A percentile compares a stretch with the other conserved stretches of the same genome.
phyloP scores from a whole-genome alignment of 257 asterid species.

The Salvia hispanica region DNA sequence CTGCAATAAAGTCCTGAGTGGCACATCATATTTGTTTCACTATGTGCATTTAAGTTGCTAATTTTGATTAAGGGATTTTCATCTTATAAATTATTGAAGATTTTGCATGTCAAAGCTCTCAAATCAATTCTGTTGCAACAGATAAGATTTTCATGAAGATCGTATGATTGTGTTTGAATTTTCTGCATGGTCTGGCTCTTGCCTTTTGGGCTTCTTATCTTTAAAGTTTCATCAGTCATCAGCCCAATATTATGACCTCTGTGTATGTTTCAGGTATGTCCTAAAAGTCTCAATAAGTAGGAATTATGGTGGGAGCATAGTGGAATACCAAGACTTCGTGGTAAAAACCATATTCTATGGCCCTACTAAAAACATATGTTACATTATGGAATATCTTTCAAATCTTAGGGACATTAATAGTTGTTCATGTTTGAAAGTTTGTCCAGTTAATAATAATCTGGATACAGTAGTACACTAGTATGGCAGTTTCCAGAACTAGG shows the following conservation, averaged over 20 bases:
- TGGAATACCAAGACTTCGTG: constrained; percentile 90
- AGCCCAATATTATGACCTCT: constrained; percentile 23
- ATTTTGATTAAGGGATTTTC: not conserved
- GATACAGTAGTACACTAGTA: not conserved
- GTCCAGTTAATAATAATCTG: constrained; percentile 2
- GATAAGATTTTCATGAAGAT: not conserved
- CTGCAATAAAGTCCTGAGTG: constrained; percentile 1
- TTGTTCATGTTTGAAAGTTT: not conserved
- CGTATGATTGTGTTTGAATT: constrained; percentile 9
- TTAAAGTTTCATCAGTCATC: constrained; percentile 17
- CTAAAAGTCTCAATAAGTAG: constrained; percentile 87
- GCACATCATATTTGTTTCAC: not conserved
- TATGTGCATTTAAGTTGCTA: not conserved
- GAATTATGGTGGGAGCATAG: constrained; percentile 94
- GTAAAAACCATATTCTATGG: constrained; percentile 41
- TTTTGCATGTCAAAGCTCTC: constrained; percentile 15
- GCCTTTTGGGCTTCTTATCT: constrained; percentile 17
- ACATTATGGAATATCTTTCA: constrained; percentile 12
- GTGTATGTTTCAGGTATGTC: constrained; percentile 68
- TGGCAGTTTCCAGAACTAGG: not conserved
- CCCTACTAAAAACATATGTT: constrained; percentile 10
- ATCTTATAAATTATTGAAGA: not conserved
- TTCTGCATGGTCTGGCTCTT: constrained; percentile 5
- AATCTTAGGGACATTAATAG: not conserved
- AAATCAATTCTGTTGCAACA: constrained; percentile 10